Conservation (phyloP, 192 early-diverging fungal genomes). For the Rhizophlyctis rosea region DNA sequence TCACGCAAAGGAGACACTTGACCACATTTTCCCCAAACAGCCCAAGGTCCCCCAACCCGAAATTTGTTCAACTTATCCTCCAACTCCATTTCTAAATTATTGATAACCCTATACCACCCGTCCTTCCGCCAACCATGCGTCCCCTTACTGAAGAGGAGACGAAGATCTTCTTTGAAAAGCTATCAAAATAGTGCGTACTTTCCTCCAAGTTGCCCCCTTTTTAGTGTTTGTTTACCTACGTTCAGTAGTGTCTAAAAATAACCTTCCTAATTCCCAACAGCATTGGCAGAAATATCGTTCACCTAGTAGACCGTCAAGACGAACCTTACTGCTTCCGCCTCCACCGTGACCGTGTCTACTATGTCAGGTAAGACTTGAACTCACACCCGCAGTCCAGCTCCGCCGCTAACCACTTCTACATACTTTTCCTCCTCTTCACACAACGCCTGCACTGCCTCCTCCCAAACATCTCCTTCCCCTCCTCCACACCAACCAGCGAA, state of each 20-base stretch:
- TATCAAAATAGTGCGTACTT: conserved; percentile 84
- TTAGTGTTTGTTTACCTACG: conserved; percentile 18
- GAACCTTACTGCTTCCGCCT: conserved; percentile 96
- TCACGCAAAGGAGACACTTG: too few relatives aligned
- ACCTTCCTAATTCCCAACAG: conserved; percentile 32
- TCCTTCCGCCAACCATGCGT: conserved; percentile 65
- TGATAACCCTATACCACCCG: too few relatives aligned
- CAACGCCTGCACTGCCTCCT: not conserved
- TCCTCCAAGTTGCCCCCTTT: not conserved
- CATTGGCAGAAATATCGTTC: conserved; percentile 93
- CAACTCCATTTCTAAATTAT: not conserved
- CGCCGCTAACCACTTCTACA: too few relatives aligned
- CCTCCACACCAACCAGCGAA: conserved; percentile 68
- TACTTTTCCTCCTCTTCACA: conserved; percentile 8
- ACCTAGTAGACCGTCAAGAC: conserved; percentile 91
- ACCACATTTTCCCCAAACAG: too few relatives aligned
- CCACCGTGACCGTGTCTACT: conserved; percentile 94
- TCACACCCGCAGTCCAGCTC: too few relatives aligned
- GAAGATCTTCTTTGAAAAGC: conserved; percentile 95
- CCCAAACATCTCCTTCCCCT: conserved; percentile 32
- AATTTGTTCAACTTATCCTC: too few relatives aligned
- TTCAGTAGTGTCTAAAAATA: not conserved
- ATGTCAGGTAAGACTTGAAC: conserved; percentile 80
- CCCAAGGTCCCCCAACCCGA: too few relatives aligned
- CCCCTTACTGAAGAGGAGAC: conserved; percentile 97